Base-by-base conservation (phyloP, 1,284 basidiomycete species). In the Taiwanofungus camphoratus region DNA sequence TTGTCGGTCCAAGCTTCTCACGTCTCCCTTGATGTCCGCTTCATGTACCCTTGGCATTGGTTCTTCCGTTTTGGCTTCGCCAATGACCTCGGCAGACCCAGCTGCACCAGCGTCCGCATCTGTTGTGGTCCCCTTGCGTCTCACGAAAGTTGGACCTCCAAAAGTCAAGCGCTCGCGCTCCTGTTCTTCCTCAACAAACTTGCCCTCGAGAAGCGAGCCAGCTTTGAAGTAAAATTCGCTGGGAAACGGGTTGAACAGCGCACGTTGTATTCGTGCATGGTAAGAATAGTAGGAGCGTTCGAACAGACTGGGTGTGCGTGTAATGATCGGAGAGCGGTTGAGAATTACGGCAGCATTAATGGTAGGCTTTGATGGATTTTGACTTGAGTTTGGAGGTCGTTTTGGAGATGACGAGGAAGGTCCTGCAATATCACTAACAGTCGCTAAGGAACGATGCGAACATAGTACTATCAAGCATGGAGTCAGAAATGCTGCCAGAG, bases 191-290 rank as follows among this genome's bases (percentile, higher is more conserved):
- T 77, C 63, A 37, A 73, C 79, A 61, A 93, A 97, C 38, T 86
- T 77, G 32, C 82, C 82, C 61, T 94, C 86, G 24, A 95, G 78
- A 3, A 92, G 74, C 0, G 91, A 91, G 1, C 93, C 94, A 46
- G 85, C 82, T 65, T 94, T 94, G 76, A 97, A 98, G 73, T 96
- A 98, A 64, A 96, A 95, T 33, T 92, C 83, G 44, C 81, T 77
- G 13, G 91, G 86, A 63, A 92, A 85, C 0, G 94, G 93, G 59
- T 93, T 92, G 59, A 87, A 84, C 32, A 97, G 69, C 4, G 92
- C 86, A 53, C 90, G 84, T 51, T 83, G 79, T 51, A 98, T 79
- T 41, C 85, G 78, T 8, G 79, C 74, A 60, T 93, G 89, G 75
- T 96, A 96, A 39, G 78, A 72, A 67, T 89, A 87, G 67, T 92